Evolutionary conservation across 1,284 basidiomycete species (phyloP).

Genomic region (Ceratobasidium sp.): DNA sequence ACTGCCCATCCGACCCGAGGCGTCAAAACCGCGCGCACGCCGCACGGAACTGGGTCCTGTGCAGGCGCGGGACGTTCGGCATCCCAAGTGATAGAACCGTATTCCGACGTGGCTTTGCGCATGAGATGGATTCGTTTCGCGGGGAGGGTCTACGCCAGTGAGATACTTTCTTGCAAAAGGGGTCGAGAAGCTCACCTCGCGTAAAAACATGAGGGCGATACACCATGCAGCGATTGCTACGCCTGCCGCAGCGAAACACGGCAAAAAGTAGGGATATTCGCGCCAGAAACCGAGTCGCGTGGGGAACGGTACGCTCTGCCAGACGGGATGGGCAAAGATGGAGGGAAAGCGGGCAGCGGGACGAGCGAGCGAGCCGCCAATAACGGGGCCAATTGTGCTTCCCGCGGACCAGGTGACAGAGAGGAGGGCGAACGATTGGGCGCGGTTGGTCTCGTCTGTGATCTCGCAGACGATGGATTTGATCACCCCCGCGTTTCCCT

Average conservation of each 20-base stretch:
- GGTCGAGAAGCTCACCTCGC: slow-evolving; percentile 65
- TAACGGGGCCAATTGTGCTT: slow-evolving; percentile 67
- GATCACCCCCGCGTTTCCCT: slow-evolving; percentile 53
- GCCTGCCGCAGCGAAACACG: slow-evolving; percentile 74
- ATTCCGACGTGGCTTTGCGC: slow-evolving; percentile 30
- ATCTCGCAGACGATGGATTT: slow-evolving; percentile 52
- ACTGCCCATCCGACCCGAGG: slow-evolving; percentile 40
- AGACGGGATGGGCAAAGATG: slow-evolving; percentile 64
- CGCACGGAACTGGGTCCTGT: neutral
- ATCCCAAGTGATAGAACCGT: slow-evolving; percentile 33
- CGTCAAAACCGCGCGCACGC: slow-evolving; percentile 26
- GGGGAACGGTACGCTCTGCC: slow-evolving; percentile 10
- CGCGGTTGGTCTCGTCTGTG: slow-evolving; percentile 50
- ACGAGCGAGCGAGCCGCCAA: slow-evolving; percentile 76
- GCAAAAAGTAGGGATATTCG: slow-evolving; percentile 79
- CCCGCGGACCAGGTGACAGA: slow-evolving; percentile 48
- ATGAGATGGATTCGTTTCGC: slow-evolving; percentile 35
- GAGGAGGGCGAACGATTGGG: slow-evolving; percentile 50
- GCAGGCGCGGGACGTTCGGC: neutral
- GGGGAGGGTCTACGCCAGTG: slow-evolving; percentile 27
- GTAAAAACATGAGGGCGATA: slow-evolving; percentile 69
- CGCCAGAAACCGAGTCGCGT: slow-evolving; percentile 63
- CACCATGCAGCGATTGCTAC: slow-evolving; percentile 69
- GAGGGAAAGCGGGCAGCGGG: slow-evolving; percentile 76
- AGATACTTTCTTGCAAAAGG: neutral